phyloP scores from a whole-genome alignment of 768 basidiomycete genomes.

The Trametes cingulata region DNA sequence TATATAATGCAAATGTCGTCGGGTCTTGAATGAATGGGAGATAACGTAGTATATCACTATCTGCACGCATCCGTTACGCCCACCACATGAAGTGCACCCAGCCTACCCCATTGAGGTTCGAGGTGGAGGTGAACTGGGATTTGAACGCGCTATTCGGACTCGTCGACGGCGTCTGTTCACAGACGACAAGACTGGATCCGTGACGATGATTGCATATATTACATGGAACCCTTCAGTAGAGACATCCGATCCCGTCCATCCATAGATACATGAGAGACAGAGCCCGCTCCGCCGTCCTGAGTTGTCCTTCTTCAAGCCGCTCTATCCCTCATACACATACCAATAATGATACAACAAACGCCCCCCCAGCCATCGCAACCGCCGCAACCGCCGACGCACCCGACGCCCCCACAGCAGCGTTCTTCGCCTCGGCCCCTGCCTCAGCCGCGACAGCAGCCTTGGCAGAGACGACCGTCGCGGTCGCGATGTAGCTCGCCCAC shows the following conservation, averaged over 20 bases:
- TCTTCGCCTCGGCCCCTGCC: neutral
- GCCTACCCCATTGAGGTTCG: too few relatives aligned
- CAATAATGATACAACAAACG: constrained; percentile 6
- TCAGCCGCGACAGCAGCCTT: neutral
- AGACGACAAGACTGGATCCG: too few relatives aligned
- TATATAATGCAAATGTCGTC: neutral
- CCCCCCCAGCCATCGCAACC: neutral
- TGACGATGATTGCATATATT: constrained; percentile 3
- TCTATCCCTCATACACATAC: neutral
- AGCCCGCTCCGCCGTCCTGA: neutral
- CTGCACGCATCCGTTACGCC: too few relatives aligned
- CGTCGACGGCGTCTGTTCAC: too few relatives aligned
- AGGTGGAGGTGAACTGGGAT: too few relatives aligned
- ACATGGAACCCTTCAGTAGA: too few relatives aligned
- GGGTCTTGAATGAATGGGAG: too few relatives aligned
- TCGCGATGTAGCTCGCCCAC: constrained; percentile 33
- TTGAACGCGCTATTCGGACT: too few relatives aligned
- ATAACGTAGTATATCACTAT: too few relatives aligned
- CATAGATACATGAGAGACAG: neutral
- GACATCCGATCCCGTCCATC: neutral
- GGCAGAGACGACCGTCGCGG: constrained; percentile 22
- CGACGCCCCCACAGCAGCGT: neutral
- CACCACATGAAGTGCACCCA: too few relatives aligned
- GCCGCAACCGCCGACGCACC: neutral
- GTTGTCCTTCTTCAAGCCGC: too few relatives aligned